A percentile compares a stretch with the other conserved stretches of the same genome.
Evolutionary conservation across 148 eudicot genomes (phyloP).

Genomic region (Nyssa sinensis): DNA sequence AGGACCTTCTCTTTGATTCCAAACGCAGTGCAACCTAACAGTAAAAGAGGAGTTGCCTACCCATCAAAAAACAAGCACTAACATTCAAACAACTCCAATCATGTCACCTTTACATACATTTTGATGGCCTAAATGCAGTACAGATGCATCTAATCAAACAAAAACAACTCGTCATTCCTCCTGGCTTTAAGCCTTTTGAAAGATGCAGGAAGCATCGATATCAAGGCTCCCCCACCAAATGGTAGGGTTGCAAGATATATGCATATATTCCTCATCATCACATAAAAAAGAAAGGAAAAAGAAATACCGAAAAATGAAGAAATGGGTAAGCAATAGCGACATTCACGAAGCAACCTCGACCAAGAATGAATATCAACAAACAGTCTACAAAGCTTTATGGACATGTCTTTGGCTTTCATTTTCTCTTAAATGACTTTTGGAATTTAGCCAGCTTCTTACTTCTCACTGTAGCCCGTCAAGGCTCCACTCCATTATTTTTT

Average conservation of each 20-base stretch:
- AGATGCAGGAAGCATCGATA: slow-evolving; percentile 22
- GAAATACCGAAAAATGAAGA: not conserved
- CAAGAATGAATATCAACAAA: slow-evolving; percentile 12
- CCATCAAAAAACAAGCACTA: slow-evolving; percentile 14
- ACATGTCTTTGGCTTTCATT: slow-evolving; percentile 21
- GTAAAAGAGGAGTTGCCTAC: slow-evolving; percentile 5
- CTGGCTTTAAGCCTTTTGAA: slow-evolving; percentile 22
- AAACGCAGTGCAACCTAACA: not conserved
- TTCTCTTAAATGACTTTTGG: slow-evolving; percentile 14
- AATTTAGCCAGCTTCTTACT: slow-evolving; percentile 24
- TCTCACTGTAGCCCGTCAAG: no score
- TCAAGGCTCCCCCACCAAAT: slow-evolving; percentile 15
- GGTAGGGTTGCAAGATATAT: slow-evolving; percentile 15
- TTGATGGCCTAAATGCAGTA: slow-evolving; percentile 24
- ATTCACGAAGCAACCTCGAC: slow-evolving; percentile 9
- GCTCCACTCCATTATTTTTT: no score
- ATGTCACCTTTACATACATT: slow-evolving; percentile 6
- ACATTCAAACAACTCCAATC: slow-evolving; percentile 12
- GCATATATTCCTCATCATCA: slow-evolving; percentile 2
- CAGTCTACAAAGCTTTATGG: slow-evolving; percentile 11
- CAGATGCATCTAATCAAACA: slow-evolving; percentile 26
- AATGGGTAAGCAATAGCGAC: slow-evolving; percentile 19
- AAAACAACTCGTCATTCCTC: slow-evolving; percentile 23
- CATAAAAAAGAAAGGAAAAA: slow-evolving; percentile 1
- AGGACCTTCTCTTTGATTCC: not conserved